phyloP scores from a whole-genome alignment of 2,329 filamentous ascomycete genomes.

The Aspergillus sp. region DNA sequence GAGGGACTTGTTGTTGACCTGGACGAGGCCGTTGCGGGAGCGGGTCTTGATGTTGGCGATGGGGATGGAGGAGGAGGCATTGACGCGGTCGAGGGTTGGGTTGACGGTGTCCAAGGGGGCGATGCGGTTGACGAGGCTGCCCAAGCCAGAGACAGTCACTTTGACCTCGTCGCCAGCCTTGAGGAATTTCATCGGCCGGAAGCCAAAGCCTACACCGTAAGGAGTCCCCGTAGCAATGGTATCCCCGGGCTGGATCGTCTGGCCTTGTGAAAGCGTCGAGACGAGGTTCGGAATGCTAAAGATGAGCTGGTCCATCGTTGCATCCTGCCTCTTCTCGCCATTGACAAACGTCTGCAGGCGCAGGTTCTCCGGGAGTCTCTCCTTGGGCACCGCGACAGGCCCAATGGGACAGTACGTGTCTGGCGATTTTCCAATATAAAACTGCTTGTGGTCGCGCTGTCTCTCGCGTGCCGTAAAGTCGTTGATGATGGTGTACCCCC shows the following conservation, averaged over 20 bases:
- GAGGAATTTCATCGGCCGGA: constrained; percentile 49
- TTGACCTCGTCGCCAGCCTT: constrained; percentile 48
- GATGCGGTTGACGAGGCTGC: constrained; percentile 50
- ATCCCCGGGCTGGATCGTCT: constrained; percentile 57
- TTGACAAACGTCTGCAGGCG: constrained; percentile 54
- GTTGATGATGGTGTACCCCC: constrained; percentile 63
- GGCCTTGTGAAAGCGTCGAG: constrained; percentile 52
- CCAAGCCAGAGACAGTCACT: constrained; percentile 49
- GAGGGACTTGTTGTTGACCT: constrained; percentile 48
- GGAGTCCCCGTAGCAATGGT: constrained; percentile 56
- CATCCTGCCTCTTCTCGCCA: constrained; percentile 55
- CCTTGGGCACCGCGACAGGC: constrained; percentile 56
- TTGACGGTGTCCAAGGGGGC: constrained; percentile 30
- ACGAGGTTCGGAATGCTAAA: constrained; percentile 55
- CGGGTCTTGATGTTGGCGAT: constrained; percentile 37
- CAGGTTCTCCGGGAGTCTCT: constrained; percentile 49
- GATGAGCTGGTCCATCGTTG: constrained; percentile 55
- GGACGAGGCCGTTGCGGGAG: constrained; percentile 40
- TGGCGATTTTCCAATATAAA: constrained; percentile 61
- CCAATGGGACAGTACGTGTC: constrained; percentile 64
- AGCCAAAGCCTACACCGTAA: constrained; percentile 46
- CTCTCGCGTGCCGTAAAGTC: constrained; percentile 60
- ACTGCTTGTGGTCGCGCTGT: constrained; percentile 64
- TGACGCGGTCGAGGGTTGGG: constrained; percentile 29
- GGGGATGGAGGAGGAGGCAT: constrained; percentile 30